Evolutionary conservation across 1,284 basidiomycete species (phyloP).

Genomic region (Pseudozyma flocculosa): DNA sequence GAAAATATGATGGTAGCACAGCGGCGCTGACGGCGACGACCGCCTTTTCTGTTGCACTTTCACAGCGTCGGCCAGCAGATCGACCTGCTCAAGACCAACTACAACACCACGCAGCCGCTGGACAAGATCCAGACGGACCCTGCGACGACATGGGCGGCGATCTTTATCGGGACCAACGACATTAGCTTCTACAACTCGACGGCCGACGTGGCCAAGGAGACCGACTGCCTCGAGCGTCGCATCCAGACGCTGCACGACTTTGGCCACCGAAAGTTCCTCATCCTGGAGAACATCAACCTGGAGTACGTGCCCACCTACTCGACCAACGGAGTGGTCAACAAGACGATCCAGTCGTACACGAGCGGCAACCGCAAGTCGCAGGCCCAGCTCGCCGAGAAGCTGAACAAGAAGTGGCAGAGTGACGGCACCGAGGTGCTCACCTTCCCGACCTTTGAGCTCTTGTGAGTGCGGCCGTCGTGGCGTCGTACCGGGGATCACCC

Average conservation of each 20-base stretch:
- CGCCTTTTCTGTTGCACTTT: no score
- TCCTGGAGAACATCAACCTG: not conserved
- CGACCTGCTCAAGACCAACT: not conserved
- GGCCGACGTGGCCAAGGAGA: not conserved
- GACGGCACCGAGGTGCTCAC: no score
- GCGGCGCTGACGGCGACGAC: no score
- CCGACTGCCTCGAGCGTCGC: not conserved
- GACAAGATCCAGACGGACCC: not conserved
- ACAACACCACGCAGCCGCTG: not conserved
- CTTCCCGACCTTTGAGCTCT: no score
- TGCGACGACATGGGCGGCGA: not conserved
- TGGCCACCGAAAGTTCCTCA: not conserved
- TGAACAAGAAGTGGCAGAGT: no score
- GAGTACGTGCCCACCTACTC: not conserved
- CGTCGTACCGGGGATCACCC: no score
- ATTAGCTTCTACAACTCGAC: not conserved
- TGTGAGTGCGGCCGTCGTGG: no score
- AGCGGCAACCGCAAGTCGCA: no score
- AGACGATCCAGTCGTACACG: no score
- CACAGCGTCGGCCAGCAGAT: not conserved
- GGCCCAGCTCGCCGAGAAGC: no score
- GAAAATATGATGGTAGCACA: no score
- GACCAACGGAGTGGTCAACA: not conserved
- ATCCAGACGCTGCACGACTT: not conserved
- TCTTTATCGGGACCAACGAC: slow-evolving; percentile 1